A percentile compares a stretch with the other conserved stretches of the same genome.
phyloP scores from a whole-genome alignment of 257 asterid species.

The Capsicum pubescens region DNA sequence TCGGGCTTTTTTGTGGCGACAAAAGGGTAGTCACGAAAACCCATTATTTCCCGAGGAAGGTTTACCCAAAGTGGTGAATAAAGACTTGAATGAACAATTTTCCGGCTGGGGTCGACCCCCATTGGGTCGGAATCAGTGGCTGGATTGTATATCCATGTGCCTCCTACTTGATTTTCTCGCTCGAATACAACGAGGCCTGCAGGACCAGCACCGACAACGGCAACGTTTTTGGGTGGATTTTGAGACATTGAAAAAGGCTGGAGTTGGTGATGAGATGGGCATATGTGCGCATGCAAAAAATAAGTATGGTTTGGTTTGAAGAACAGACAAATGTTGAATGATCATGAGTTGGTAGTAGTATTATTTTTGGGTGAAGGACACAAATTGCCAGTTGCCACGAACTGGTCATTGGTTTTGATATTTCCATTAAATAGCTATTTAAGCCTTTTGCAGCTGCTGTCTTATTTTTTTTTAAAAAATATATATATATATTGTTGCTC shows the following conservation, averaged over 20 bases:
- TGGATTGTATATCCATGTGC: conserved; percentile 81
- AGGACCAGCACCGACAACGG: conserved; percentile 94
- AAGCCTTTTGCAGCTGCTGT: too few species aligned
- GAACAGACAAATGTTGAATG: too few species aligned
- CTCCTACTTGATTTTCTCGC: conserved; percentile 64
- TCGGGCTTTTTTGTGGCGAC: conserved; percentile 44
- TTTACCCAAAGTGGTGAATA: conserved; percentile 85
- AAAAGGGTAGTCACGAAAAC: conserved; percentile 79
- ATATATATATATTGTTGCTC: too few species aligned
- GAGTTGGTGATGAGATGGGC: conserved; percentile 41
- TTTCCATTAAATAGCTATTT: too few species aligned
- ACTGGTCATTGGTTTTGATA: too few species aligned
- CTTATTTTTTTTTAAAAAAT: too few species aligned
- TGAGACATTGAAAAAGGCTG: conserved; percentile 38
- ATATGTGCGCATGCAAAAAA: conserved; percentile 20
- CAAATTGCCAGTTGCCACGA: too few species aligned
- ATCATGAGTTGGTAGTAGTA: too few species aligned
- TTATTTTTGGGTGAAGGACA: too few species aligned
- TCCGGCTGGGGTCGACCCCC: conserved; percentile 62
- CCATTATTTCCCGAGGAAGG: conserved; percentile 86
- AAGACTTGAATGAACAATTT: conserved; percentile 68
- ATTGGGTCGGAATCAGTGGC: conserved; percentile 65
- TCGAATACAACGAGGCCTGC: conserved; percentile 82
- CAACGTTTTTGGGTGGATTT: conserved; percentile 58
- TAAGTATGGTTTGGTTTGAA: too few species aligned